Conservation (phyloP, 768 basidiomycete species). For the Boletus rubroflammeus region DNA sequence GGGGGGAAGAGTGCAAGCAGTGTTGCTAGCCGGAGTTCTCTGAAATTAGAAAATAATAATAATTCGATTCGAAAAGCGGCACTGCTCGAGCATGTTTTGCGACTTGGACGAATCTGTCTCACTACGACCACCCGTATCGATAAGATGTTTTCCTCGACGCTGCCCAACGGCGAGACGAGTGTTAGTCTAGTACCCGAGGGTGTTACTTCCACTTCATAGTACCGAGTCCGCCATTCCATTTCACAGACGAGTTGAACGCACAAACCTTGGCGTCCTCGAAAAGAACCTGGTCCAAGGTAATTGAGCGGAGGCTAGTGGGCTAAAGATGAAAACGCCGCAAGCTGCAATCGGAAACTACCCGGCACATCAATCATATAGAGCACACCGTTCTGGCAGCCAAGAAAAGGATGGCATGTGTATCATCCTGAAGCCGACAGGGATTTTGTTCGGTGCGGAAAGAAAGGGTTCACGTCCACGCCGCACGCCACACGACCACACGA, state of each 20-base stretch:
- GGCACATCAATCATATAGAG: background rate
- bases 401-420: background rate
- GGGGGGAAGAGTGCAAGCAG: constrained; percentile 28
- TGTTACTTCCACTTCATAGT: background rate
- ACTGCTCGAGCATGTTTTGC: constrained; percentile 6
- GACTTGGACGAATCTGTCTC: constrained; percentile 5
- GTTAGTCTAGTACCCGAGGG: background rate
- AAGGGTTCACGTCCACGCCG: background rate
- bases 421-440: background rate
- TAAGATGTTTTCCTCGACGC: background rate
- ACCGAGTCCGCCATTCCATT: background rate
- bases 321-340: constrained; percentile 1
- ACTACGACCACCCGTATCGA: background rate
- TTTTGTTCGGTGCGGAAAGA: constrained; percentile 1
- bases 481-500: constrained; percentile 11
- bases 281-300: background rate
- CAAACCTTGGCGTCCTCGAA: background rate
- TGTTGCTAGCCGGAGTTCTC: constrained; percentile 27
- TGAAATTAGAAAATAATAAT: constrained; percentile 30
- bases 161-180: background rate
- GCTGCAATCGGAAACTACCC: background rate
- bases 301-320: background rate
- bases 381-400: constrained; percentile 1
- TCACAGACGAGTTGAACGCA: background rate
- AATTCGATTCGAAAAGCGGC: constrained; percentile 30